Evolutionary conservation across 371 early-diverging fungal genomes (phyloP), one percentile per base, ranked within the genome.

Genomic region (Mucor plumbeus): DNA sequence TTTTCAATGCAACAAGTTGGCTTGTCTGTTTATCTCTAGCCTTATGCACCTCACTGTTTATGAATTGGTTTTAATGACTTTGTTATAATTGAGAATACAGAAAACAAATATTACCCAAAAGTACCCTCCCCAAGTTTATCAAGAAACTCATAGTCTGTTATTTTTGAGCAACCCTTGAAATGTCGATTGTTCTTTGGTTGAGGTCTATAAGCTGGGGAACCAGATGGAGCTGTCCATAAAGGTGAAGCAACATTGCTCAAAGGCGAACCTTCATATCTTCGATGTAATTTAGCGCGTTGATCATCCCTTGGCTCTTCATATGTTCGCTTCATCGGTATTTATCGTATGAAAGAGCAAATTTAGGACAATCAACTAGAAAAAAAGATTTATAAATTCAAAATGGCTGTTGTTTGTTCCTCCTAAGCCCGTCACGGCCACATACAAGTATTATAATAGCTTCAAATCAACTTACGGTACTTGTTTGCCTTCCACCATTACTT

Each of bases 111-210:
- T 26, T 86, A 93, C 92, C 98, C 98, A 85, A 97, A 98, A 6
- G 97, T 98, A 33, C 98, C 98, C 72, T 97, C 95, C 48, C 98
- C 98, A 33, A 98, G 82, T 78, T 93, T 95, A 13, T 87, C 84
- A 15, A 81, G 72, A 55, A 91, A 76, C 59, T 92, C 88, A 63
- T 93, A 95, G 64, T 90, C 88, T 15, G 83, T 80, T 26, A 93
- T 79, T 13, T 76, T 76, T n/a, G 91, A 91, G 53, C 89, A 88
- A 3, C 91, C 91, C 3, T 77, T 53, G 62, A 82, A 90, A 7
- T 47, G 54, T 7, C 65, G 64, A 21, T 34, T 47, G 17, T 65
- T 39, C 31, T 64, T 70, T n/a, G 67, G 21, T 14, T 43, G 56
- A 31, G 65, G 55, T 53, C 70, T 44, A 31, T 74, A 60, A 4